Evolutionary conservation across 2,329 filamentous ascomycete species (phyloP).

Genomic region (Fusarium armeniacum): DNA sequence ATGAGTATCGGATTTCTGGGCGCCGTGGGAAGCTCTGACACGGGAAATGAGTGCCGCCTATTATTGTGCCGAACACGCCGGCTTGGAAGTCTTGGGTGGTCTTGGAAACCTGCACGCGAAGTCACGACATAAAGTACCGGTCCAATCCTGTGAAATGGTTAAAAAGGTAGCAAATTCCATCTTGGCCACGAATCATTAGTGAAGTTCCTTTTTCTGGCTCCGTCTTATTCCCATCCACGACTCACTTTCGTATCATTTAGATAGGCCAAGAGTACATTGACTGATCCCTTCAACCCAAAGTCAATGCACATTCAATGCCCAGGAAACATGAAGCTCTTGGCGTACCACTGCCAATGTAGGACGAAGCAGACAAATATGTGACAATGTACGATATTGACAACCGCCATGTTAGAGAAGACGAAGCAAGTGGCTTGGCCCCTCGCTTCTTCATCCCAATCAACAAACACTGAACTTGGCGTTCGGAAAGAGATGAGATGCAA

Average conservation of each 20-base stretch:
- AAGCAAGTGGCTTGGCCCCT: conserved; percentile 30
- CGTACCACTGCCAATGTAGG: conserved; percentile 44
- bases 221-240: conserved; percentile 4
- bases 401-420: conserved; percentile 7
- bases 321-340: conserved; percentile 34
- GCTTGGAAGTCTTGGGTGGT: conserved; percentile 49
- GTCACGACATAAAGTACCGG: conserved; percentile 20
- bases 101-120: conserved; percentile 40
- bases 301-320: conserved; percentile 30
- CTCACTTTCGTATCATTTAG: conserved; percentile 2
- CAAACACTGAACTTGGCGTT: conserved; percentile 11
- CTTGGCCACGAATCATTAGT: conserved; percentile 30
- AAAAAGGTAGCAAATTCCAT: conserved; percentile 27
- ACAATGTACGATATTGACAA: conserved; percentile 27
- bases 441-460: conserved; percentile 41
- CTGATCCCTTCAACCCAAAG: conserved; percentile 9
- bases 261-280: background rate
- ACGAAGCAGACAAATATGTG: conserved; percentile 32
- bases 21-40: conserved; percentile 15
- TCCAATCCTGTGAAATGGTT: conserved; percentile 10
- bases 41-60: conserved; percentile 47
- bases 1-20: conserved; percentile 45
- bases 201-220: conserved; percentile 5
- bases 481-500: conserved; percentile 12
- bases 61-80: conserved; percentile 48